Percentiles rank a stretch among this genome's conserved stretches.
Evolutionary conservation across 164 flowering plant species (phyloP).

Genomic region (Umbilicus rupestris): DNA sequence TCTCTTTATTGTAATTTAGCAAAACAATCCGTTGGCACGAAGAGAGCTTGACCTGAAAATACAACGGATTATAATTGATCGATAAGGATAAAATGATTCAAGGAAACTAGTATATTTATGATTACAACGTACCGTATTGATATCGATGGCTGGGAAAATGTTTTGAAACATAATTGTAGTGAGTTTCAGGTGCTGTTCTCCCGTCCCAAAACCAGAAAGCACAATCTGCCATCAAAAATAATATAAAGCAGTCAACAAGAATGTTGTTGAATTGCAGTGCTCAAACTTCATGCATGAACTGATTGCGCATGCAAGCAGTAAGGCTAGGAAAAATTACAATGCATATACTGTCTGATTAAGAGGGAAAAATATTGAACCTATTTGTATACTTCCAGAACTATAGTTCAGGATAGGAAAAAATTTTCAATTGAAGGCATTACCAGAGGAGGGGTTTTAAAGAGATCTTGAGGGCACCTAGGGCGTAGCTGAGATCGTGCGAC

Average conservation of each 20-base stretch:
- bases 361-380: neutral
- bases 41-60: constrained; percentile 69
- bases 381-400: no score
- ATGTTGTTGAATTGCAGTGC: neutral
- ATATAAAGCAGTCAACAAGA: neutral
- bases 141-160: constrained; percentile 87
- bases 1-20: constrained; percentile 81
- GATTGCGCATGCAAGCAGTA: neutral
- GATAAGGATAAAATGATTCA: neutral
- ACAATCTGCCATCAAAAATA: constrained; percentile 53
- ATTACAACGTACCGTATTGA: constrained; percentile 63
- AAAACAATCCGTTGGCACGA: constrained; percentile 87
- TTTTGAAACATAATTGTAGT: constrained; percentile 82
- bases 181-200: constrained; percentile 79
- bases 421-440: constrained; percentile 28
- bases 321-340: neutral
- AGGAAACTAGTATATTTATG: neutral
- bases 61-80: neutral
- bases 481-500: constrained; percentile 72
- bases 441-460: constrained; percentile 77
- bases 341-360: neutral
- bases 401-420: neutral
- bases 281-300: neutral
- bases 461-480: constrained; percentile 82
- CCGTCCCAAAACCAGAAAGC: constrained; percentile 87